A percentile compares a stretch with the other conserved stretches of the same genome.
Conservation (phyloP, 2,329 filamentous ascomycete genomes). For the Fusarium sp. region DNA sequence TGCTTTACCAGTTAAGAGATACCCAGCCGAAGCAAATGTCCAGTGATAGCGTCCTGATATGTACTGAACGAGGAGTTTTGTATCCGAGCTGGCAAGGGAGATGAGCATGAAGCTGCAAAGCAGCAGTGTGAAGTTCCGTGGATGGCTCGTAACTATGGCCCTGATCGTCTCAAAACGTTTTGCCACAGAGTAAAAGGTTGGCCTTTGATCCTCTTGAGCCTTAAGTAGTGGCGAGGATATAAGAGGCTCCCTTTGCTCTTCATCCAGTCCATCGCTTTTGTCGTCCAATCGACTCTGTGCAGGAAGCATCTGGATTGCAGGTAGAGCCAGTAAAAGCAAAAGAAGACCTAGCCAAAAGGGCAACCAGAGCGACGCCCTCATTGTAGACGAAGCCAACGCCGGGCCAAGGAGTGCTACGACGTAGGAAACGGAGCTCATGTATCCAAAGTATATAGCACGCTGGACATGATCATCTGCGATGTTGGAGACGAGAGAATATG, state of each 20-base stretch:
- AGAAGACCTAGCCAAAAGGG: slow-evolving; percentile 51
- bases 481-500: slow-evolving; percentile 58
- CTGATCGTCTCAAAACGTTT: slow-evolving; percentile 45
- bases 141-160: slow-evolving; percentile 51
- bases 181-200: slow-evolving; percentile 32
- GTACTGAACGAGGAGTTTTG: slow-evolving; percentile 62
- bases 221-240: slow-evolving; percentile 54
- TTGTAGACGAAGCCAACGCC: slow-evolving; percentile 58
- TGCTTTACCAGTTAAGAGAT: slow-evolving; percentile 60
- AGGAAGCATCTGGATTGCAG: slow-evolving; percentile 32
- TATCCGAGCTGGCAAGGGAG: slow-evolving; percentile 62
- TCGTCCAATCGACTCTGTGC: not conserved
- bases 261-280: slow-evolving; percentile 10
- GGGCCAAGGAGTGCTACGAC: slow-evolving; percentile 60
- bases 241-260: slow-evolving; percentile 53
- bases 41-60: slow-evolving; percentile 61
- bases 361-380: slow-evolving; percentile 57
- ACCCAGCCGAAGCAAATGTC: slow-evolving; percentile 60
- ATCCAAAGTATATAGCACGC: slow-evolving; percentile 62
- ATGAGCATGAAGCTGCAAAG: slow-evolving; percentile 60
- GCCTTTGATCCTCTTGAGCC: slow-evolving; percentile 45
- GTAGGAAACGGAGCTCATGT: slow-evolving; percentile 61
- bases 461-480: slow-evolving; percentile 57
- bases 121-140: slow-evolving; percentile 56
- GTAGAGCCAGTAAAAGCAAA: slow-evolving; percentile 31